phyloP scores from a whole-genome alignment of 129 eudicot genomes.

The Lactuca sativa region DNA sequence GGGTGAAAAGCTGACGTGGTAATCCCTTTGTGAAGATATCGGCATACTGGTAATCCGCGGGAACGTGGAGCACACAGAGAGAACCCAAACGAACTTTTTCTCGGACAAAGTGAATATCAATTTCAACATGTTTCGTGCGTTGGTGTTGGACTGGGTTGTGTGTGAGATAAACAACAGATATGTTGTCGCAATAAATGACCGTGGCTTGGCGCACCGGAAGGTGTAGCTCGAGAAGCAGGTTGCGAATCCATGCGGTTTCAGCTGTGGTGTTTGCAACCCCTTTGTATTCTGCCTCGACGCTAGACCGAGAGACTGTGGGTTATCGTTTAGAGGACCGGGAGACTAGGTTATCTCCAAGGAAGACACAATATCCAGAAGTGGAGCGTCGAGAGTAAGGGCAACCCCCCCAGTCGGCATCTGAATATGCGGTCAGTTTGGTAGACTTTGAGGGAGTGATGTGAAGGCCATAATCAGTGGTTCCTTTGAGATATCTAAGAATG shows the following conservation, averaged over 20 bases:
- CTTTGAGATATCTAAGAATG: too few species aligned
- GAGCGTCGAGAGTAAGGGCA: too few species aligned
- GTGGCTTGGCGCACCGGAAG: background rate
- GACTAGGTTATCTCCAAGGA: background rate
- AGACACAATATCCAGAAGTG: background rate
- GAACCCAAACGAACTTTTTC: too few species aligned
- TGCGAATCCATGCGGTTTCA: background rate
- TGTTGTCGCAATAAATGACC: background rate
- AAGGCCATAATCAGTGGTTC: too few species aligned
- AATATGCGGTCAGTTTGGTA: too few species aligned
- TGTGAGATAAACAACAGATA: background rate
- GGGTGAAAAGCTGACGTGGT: too few species aligned
- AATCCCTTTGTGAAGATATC: too few species aligned
- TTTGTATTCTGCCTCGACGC: background rate
- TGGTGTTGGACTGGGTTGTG: background rate
- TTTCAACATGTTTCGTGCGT: too few species aligned
- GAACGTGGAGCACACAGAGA: too few species aligned
- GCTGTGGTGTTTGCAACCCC: background rate
- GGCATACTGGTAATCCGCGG: too few species aligned
- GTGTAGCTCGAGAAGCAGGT: background rate
- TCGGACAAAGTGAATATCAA: too few species aligned
- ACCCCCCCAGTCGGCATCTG: background rate
- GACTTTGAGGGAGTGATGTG: too few species aligned
- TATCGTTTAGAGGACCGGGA: slow-evolving; percentile 7
- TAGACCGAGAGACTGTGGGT: background rate